Evolutionary conservation across 2,329 filamentous ascomycete species (phyloP), one percentile per base, ranked within the genome.

Genomic region (Talaromyces islandicus): DNA sequence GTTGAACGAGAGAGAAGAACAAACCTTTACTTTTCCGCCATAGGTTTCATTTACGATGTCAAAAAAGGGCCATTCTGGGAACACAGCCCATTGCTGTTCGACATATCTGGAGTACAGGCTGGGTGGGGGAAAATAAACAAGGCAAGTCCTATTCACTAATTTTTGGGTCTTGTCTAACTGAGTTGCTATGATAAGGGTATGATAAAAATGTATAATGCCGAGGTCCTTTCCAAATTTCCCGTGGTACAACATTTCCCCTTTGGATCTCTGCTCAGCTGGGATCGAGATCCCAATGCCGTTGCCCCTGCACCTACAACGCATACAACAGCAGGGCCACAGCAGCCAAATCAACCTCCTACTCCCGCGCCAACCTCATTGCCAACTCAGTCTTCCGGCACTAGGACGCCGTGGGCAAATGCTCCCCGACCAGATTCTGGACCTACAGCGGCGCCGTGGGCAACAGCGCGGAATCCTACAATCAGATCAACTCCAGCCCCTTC

Each of bases 51-150:
- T 72, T 90, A 96, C 74, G 92, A 96, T 70, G 94, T 99, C 54
- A 99, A 99, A 72, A 92, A 83, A 64, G 94, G 94, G 0, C 93
- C 94, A 0, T 99, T 99, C 71, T 97, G 94, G 92, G 90, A 93
- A 68, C 93, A 99, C 72, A 96, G 91, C 65, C 93, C 93, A 0
- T 93, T 96, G 65, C 78, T 99, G 12, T 99, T 89, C 72, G 92
- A 99, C 73, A 91, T 99, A 48, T 96, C 91, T 0, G 94, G 94
- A 11, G 89, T 99, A 64, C 86, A 85, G 66, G 88, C 88, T 60
- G 90, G 94, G n/a, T 99, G 94, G 94, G 94, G 90, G 38, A 99
- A 99, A 80, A 96, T 99, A 70, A 97, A 99, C 76, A 92, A 92
- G 80, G 84, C 84, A 38, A 38, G 51, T 35, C 25, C 24, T 24